Base-by-base conservation (phyloP, 495 filamentous ascomycete species). In the Tuber borchii region DNA sequence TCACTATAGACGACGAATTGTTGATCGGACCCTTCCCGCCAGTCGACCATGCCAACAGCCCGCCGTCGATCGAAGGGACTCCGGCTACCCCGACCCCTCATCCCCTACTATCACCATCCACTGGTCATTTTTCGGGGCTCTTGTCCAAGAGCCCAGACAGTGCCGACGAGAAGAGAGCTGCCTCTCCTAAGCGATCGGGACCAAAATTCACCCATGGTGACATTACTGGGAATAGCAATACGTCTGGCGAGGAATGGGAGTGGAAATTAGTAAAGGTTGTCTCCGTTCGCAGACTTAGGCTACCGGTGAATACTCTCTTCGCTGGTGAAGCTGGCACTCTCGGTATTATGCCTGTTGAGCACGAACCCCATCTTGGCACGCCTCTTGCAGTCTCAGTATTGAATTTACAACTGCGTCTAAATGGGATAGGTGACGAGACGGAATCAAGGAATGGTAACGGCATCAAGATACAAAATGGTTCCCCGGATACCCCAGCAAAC, bases 241-340 rank as follows among this genome's bases (percentile, higher is more conserved):
- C 39, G 39, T 22, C 44, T 19, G 42, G 76, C 26, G 78, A 68
- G 22, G 78, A 79, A 48, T 79, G 73, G 48, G 81, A 83, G 39
- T 83, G 81, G 81, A 76, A 73, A 31, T 16, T 74, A 14, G 76
- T 83, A 16, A 81, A 75, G 20, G 90, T 97, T 70, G 88, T 93
- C 70, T 97, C 93, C 76, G 90, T 97, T 43, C 91, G 96, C 31
- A 94, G 97, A 78, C 87, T 99, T 12, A 89, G 96, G 26, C 86
- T 97, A 8, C 93, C 95, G 0, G 93, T 97, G 4, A 91, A 90
- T 70, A 90, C 87, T 0, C 87, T 99, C 0, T 85, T 88, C 22
- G 87, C 89, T 20, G 95, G 93, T 71, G 93, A 97, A 86, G 95
- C 95, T 2, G 95, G 96, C 2, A 97, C 93, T 2, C 89, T 99